These are phyloP conservation scores for Boletus insuetus DNA, from an alignment of 768 basidiomycete species.

Conservation along the genomic window DNA sequence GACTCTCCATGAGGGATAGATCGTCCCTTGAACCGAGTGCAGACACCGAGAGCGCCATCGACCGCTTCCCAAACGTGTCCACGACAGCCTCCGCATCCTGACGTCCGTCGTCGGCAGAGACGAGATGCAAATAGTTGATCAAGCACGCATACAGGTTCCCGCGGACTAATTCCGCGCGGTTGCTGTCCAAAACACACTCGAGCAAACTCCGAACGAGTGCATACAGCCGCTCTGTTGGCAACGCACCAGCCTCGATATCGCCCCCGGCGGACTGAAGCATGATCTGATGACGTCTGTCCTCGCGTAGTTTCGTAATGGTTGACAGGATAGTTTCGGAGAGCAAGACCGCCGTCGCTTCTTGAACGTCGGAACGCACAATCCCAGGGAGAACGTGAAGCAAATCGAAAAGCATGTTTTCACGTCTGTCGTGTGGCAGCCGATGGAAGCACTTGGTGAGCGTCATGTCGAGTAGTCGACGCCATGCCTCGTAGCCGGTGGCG, in stretches of 20 bases:
- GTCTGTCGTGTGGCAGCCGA: constrained; percentile 73
- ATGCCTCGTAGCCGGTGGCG: constrained; percentile 71
- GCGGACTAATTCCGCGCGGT: constrained; percentile 79
- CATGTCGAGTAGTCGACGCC: constrained; percentile 83
- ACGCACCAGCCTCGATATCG: constrained; percentile 58
- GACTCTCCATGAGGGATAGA: constrained; percentile 37
- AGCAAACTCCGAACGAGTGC: constrained; percentile 71
- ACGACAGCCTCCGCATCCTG: constrained; percentile 11
- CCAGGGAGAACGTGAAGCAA: constrained; percentile 80
- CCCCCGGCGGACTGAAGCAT: constrained; percentile 64
- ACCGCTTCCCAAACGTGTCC: constrained; percentile 25
- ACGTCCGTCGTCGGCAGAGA: constrained; percentile 23
- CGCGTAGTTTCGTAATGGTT: constrained; percentile 83
- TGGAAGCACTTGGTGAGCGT: constrained; percentile 84
- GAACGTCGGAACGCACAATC: constrained; percentile 60
- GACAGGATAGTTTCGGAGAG: constrained; percentile 82
- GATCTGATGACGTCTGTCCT: constrained; percentile 71
- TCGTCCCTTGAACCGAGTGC: constrained; percentile 39
- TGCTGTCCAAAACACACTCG: constrained; percentile 72
- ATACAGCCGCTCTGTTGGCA: constrained; percentile 80
- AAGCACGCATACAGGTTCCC: constrained; percentile 94
- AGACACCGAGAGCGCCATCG: constrained; percentile 35
- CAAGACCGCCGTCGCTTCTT: constrained; percentile 74
- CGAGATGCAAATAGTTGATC: constrained; percentile 86
- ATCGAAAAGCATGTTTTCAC: constrained; percentile 90